These are phyloP conservation scores for Raffaelea ambrosiae DNA, from an alignment of 2,329 filamentous ascomycete species.

Conservation along the genomic window DNA sequence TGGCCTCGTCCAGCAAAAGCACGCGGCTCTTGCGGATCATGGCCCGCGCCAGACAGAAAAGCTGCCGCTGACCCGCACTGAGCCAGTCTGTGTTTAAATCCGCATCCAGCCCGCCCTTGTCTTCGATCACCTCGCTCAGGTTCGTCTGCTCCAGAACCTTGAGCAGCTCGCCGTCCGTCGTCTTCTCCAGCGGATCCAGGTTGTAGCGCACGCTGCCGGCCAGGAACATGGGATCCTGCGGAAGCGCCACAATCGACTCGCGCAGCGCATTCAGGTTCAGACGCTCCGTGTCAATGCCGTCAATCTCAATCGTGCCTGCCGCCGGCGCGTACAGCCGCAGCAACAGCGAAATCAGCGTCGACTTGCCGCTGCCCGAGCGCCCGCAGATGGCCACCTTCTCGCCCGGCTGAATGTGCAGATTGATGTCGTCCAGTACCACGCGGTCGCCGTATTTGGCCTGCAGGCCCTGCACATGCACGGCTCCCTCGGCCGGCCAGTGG, in stretches of 20 bases:
- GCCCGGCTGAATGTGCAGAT: slow-evolving; percentile 18
- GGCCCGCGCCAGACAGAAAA: slow-evolving; percentile 40
- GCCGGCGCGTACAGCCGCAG: slow-evolving; percentile 37
- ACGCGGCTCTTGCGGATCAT: slow-evolving; percentile 31
- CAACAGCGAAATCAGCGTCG: slow-evolving; percentile 25
- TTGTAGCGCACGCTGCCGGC: slow-evolving; percentile 40
- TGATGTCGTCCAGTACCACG: slow-evolving; percentile 14
- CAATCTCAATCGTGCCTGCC: slow-evolving; percentile 33
- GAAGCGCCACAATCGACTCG: slow-evolving; percentile 29
- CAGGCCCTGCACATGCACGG: background rate
- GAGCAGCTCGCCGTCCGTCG: slow-evolving; percentile 22
- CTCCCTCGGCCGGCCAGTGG: slow-evolving; percentile 3
- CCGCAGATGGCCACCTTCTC: slow-evolving; percentile 25
- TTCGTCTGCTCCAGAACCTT: slow-evolving; percentile 13
- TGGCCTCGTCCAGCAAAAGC: slow-evolving; percentile 35
- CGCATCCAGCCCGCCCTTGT: slow-evolving; percentile 27
- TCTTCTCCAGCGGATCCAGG: slow-evolving; percentile 31
- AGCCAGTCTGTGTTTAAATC: slow-evolving; percentile 22
- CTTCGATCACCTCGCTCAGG: slow-evolving; percentile 21
- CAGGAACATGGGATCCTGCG: slow-evolving; percentile 43
- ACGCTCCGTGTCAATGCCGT: slow-evolving; percentile 27
- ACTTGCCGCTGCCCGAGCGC: slow-evolving; percentile 22
- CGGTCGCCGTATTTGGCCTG: slow-evolving; percentile 5
- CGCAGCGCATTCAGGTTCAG: slow-evolving; percentile 18
- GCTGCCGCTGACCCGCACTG: slow-evolving; percentile 36